Base-by-base conservation (phyloP, 495 filamentous ascomycete species). In the Xylaria flabelliformis region DNA sequence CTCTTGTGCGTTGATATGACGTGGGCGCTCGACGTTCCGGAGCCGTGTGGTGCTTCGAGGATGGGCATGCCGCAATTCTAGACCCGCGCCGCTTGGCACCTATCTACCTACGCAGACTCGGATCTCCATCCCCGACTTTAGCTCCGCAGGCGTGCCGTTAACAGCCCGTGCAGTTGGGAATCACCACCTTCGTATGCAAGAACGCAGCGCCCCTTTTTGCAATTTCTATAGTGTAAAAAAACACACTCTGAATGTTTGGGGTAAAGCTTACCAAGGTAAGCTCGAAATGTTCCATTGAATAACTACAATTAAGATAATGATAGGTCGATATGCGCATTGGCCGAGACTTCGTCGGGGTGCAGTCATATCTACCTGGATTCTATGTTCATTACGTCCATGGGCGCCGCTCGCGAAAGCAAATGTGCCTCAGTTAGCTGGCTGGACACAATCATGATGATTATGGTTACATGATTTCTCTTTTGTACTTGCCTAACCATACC, bases 241-340 rank as follows among this genome's bases (percentile, higher is more conserved):
- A 32, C 53, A 8, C 1, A 32, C 53, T 26, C 26, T 26, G 13
- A 0, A 13, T 32, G 53, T 56, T 32, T 26, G 36, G 53, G 53
- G 53, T 17, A 32, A 17, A 17, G 53, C 53, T 56, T 56, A 32
- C 53, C 24, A 17, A 2, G 13, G 53, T 17, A 56, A 56, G 53
- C 53, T 56, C 24, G 19, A 56, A 32, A 56, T 56, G 17, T 29
- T 56, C 53, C 24, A 56, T 56, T 56, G 53, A 56, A 56, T 56
- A 56, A 32, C 53, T 56, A 56, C 10, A 29, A 56, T 56, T 56
- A 17, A 56, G 29, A 56, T 56, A 56, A 56, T 26, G 53, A 26
- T 39, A 61, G 34, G 34, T 39, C 34, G 34, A 21, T n/a, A 4
- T 56, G 26, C 8, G 48, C 26, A 32, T 32, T 24, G 10, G 10